These are phyloP conservation scores for Trypanosoma melophagium DNA, from an alignment of 208 protist genomes.

Conservation along the genomic window DNA sequence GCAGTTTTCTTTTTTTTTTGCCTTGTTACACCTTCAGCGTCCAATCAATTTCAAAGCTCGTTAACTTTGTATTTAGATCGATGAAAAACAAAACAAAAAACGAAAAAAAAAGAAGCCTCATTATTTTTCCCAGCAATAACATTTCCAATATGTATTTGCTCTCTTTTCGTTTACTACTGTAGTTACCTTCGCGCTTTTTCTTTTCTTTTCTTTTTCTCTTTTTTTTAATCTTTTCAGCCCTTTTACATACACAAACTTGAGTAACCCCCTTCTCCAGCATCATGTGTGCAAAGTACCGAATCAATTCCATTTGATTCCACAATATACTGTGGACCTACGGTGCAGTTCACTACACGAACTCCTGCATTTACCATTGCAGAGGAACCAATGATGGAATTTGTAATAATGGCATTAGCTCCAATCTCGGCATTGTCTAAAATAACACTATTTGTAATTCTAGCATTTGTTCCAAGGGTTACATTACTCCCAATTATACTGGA, in stretches of 20 bases:
- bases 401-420: constrained; percentile 47
- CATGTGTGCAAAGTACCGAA: constrained; percentile 18
- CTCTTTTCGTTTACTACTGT: too few relatives aligned
- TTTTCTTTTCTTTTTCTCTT: too few relatives aligned
- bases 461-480: constrained; percentile 57
- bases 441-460: constrained; percentile 69
- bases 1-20: neutral
- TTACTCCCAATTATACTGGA: constrained; percentile 78
- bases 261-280: too few relatives aligned
- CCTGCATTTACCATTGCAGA: constrained; percentile 51
- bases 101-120: too few relatives aligned
- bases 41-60: too few relatives aligned
- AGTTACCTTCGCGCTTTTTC: too few relatives aligned
- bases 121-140: too few relatives aligned
- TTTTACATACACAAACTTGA: too few relatives aligned
- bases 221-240: too few relatives aligned
- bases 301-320: constrained; percentile 57
- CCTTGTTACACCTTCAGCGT: neutral
- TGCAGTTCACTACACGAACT: constrained; percentile 41
- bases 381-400: constrained; percentile 56
- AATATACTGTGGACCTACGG: constrained; percentile 55
- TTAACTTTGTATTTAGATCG: too few relatives aligned
- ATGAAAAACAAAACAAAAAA: too few relatives aligned
- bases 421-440: constrained; percentile 74
- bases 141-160: too few relatives aligned